phyloP scores from a whole-genome alignment of 495 filamentous ascomycete species.

The Aspergillus incahuasiensis region DNA sequence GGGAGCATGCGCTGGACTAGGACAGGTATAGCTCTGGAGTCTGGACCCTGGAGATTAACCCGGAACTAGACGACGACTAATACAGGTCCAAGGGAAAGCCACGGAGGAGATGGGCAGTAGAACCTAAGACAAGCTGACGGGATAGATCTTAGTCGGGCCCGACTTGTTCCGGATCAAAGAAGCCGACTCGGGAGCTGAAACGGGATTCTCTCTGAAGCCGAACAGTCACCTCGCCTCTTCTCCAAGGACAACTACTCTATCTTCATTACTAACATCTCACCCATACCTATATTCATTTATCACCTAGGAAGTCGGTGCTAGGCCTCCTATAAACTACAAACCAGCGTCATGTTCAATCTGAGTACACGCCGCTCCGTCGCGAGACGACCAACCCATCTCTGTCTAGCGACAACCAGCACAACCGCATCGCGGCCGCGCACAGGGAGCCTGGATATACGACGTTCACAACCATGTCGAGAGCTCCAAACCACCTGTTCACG shows the following conservation, averaged over 20 bases:
- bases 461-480: constrained; percentile 3
- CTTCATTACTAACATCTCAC: background rate
- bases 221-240: background rate
- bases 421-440: background rate
- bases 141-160: constrained; percentile 14
- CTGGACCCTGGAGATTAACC: background rate
- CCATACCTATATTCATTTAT: background rate
- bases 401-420: background rate
- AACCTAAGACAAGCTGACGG: background rate
- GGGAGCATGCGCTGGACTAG: background rate
- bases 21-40: background rate
- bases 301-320: background rate
- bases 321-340: background rate
- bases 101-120: too few relatives aligned
- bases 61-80: background rate
- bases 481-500: constrained; percentile 31
- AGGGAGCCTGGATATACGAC: background rate
- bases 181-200: constrained; percentile 13
- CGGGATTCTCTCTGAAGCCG: constrained; percentile 8
- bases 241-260: background rate
- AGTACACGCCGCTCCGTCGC: constrained; percentile 18
- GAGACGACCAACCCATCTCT: constrained; percentile 13
- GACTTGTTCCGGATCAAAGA: constrained; percentile 18
- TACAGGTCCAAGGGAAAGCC: too few relatives aligned
- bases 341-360: constrained; percentile 14